Evolutionary conservation across 2,329 filamentous ascomycete genomes (phyloP), one percentile per base, ranked within the genome.

Genomic region (Monosporascus cannonballus): DNA sequence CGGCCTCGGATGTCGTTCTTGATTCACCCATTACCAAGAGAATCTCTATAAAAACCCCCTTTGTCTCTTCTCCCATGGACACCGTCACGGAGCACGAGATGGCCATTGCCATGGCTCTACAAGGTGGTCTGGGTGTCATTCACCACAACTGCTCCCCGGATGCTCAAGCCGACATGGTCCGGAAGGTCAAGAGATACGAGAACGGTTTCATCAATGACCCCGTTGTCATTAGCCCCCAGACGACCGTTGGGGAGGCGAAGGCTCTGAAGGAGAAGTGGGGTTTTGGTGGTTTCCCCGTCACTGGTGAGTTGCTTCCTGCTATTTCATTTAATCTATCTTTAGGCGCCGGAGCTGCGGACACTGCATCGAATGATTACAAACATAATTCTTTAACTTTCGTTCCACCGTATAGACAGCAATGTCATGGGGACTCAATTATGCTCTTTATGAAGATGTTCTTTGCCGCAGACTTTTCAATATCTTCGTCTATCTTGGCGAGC

Each of bases 71-170:
- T 39, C 94, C 95, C 66, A 99, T 99, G 94, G 94, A 99, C 77
- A 99, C 94, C 9, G 94, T 99, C 70, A 99, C 95, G 44, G 94
- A 99, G 78, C 89, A 96, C 76, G 93, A 96, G 72, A 99, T 99
- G 95, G 95, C 94, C 60, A 97, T 99, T 65, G 90, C 96, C 76
- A 96, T 95, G 81, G 90, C 90, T 50, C 81, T 94, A 34, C 87
- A 94, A 68, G 90, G 90, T 64, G 90, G 90, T 66, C 79, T 95
- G 18, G 90, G 94, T 76, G 91, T 99, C 64, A 96, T 99, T 63
- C 94, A 99, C 80, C 94, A 99, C 83, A 99, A 99, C 80, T 99
- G 94, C 82, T 94, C 92, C n/a, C 83, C 92, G 30, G 90, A 97
- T 27, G 89, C 90, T 52, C 94, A 99, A 78, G 94, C 94, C 61